Evolutionary conservation across 2,329 filamentous ascomycete genomes (phyloP).

Genomic region (Fusarium anguioides): DNA sequence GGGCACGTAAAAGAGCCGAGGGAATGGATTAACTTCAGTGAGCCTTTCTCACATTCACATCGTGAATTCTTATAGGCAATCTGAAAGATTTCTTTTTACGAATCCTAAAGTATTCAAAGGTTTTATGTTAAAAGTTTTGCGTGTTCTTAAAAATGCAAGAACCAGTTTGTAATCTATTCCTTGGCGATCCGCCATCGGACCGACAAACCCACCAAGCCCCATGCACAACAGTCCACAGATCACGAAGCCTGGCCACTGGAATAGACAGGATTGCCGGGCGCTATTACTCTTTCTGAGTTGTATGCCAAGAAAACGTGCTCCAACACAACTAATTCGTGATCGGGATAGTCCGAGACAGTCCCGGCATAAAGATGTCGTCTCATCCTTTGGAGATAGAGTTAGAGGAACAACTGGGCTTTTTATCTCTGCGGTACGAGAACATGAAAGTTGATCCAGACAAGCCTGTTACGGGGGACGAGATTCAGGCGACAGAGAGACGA

Average conservation of each 20-base stretch:
- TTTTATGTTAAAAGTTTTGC: neutral
- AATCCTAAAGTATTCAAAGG: neutral
- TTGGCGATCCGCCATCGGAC: neutral
- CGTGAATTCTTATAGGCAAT: no score
- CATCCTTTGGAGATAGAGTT: rapidly evolving
- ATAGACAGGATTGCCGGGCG: neutral
- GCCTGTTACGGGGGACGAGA: neutral
- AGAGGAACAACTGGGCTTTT: no score
- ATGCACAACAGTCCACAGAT: neutral
- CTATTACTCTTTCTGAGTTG: neutral
- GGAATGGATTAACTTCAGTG: neutral
- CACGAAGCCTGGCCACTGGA: neutral
- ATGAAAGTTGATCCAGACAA: conserved; percentile 22
- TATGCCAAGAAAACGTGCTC: conserved; percentile 13
- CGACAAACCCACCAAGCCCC: neutral
- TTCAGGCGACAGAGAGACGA: neutral
- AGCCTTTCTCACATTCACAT: neutral
- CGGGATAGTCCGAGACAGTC: neutral
- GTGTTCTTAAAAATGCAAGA: neutral
- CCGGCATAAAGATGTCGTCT: neutral
- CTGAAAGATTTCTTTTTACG: neutral
- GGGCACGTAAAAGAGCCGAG: neutral
- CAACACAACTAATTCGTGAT: neutral
- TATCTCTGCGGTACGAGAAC: neutral
- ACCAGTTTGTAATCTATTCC: neutral